Evolutionary conservation across 345 rosid genomes (phyloP), one percentile per base, ranked within the genome.

Genomic region (Hypericum androsaemum): DNA sequence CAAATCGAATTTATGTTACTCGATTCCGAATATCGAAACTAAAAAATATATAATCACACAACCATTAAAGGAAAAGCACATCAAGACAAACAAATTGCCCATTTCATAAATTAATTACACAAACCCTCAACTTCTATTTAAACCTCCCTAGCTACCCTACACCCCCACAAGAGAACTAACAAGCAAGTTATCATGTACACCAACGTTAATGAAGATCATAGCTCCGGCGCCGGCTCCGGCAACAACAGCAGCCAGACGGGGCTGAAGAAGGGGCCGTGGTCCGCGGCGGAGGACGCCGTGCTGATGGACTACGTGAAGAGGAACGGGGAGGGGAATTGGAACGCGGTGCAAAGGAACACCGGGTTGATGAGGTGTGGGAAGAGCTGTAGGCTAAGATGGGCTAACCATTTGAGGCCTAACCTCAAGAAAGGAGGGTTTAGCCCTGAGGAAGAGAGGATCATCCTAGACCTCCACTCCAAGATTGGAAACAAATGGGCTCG

Each of bases 401-500:
- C 88, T 0, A 85, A 89, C 64, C 97, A 89, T 69, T 81, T 89
- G 66, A 65, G 95, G 47, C 95, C 92, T 37, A 81, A 85, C 69
- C 84, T 89, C 3, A 85, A 80, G 71, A 89, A 83, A 54, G 89
- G 92, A 4, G 68, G 85, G 1, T 79, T 85, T 67, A 65, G 74
- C 37, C 78, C 79, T 8, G 82, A 81, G 10, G 95, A 88, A 57
- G 92, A 89, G 65, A 65, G 54, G n/a, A 62, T 71, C 67, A 83
- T 89, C 76, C 72, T 85, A 63, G 75, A 83, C 17, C 97, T 82
- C 45, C 95, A 89, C 61, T 79, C 89, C 58, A 76, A 75, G 67
- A 64, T 76, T 10, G 95, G 95, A 15, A 89, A 89, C 74, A 89
- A 75, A 72, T 88, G 97, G 97, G 92, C 97, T 75, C 89, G 87